Evolutionary conservation across 139 green algal species (phyloP).

Genomic region (Ettlia oleoabundans): DNA sequence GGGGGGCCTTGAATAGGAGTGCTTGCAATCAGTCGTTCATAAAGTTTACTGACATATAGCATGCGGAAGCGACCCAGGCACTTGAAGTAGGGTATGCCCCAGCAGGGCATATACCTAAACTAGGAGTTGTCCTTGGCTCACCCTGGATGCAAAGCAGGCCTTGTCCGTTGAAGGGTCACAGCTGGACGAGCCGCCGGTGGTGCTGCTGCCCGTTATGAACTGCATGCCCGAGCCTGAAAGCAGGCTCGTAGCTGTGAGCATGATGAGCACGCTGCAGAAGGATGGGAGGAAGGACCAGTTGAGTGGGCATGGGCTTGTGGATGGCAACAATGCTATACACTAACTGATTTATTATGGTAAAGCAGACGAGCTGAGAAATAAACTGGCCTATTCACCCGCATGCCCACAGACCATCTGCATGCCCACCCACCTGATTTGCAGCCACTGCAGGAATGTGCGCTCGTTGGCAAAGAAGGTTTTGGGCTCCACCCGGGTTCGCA

Average conservation of each 20-base stretch:
- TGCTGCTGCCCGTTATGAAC: not conserved
- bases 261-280: constrained; percentile 63
- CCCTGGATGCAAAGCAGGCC: constrained; percentile 40
- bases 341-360: no score
- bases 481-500: constrained; percentile 84
- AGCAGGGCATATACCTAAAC: no score
- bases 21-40: no score
- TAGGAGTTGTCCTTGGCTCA: not conserved
- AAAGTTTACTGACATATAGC: no score
- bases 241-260: constrained; percentile 68
- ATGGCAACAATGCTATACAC: no score
- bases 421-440: constrained; percentile 66
- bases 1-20: not conserved
- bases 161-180: constrained; percentile 11
- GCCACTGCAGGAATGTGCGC: constrained; percentile 90
- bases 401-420: not conserved
- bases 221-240: constrained; percentile 26
- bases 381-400: no score
- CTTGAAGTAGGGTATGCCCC: no score
- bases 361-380: no score
- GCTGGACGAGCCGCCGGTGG: not conserved
- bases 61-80: no score
- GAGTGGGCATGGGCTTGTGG: no score
- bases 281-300: not conserved
- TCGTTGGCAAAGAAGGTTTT: constrained; percentile 95